phyloP scores from a whole-genome alignment of 306 rosid species.

The Medicago ruthenica region DNA sequence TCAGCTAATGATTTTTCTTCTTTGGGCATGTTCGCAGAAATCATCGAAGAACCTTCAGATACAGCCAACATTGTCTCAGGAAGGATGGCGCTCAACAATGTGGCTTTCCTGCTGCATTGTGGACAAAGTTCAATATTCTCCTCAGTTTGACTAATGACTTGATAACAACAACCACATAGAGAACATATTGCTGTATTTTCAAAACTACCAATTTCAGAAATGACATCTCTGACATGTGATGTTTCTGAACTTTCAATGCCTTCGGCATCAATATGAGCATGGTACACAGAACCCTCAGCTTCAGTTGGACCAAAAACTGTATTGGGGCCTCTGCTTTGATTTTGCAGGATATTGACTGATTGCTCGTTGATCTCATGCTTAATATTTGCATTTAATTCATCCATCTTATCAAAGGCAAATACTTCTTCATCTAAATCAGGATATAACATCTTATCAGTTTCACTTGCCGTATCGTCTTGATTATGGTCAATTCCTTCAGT shows the following conservation, averaged over 20 bases:
- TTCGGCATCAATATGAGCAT: constrained; percentile 41
- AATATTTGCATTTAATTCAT: constrained; percentile 54
- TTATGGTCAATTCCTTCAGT: constrained; percentile 70
- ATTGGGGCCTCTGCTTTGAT: constrained; percentile 44
- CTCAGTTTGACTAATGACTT: constrained; percentile 48
- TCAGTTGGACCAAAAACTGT: constrained; percentile 41
- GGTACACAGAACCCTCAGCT: constrained; percentile 45
- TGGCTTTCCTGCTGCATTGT: constrained; percentile 61
- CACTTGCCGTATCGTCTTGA: constrained; percentile 65
- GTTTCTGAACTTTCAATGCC: constrained; percentile 51
- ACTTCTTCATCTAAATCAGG: constrained; percentile 69
- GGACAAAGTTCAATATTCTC: constrained; percentile 54
- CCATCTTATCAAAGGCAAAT: constrained; percentile 76
- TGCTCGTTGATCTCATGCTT: constrained; percentile 45
- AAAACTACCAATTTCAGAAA: constrained; percentile 47
- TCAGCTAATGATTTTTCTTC: constrained; percentile 51
- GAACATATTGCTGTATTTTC: constrained; percentile 58
- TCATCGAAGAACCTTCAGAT: constrained; percentile 46
- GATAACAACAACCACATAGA: constrained; percentile 62
- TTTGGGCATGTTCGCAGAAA: constrained; percentile 41
- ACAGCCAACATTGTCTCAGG: constrained; percentile 49
- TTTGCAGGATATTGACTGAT: constrained; percentile 44
- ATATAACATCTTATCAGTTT: constrained; percentile 59
- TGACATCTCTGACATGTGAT: constrained; percentile 50
- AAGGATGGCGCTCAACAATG: constrained; percentile 44